These are phyloP conservation scores for Mytilinidion resinicola DNA, from an alignment of 495 filamentous ascomycete species.

Conservation along the genomic window DNA sequence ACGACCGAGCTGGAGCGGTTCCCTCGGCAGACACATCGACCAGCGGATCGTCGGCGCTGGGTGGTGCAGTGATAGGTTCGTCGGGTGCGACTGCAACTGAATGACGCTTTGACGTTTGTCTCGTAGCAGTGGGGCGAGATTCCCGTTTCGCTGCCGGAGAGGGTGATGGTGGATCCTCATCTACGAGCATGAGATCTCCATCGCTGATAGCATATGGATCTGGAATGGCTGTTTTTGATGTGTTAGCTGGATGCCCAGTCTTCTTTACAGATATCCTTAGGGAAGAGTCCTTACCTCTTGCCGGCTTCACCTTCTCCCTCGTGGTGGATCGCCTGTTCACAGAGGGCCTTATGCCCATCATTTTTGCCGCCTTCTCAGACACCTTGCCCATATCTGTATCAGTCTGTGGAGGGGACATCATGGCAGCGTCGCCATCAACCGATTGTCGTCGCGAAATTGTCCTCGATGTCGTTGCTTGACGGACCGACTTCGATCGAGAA, in stretches of 20 bases:
- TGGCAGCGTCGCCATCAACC: conserved; percentile 45
- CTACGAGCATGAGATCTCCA: conserved; percentile 53
- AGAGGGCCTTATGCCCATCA: conserved; percentile 47
- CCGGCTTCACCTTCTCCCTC: conserved; percentile 31
- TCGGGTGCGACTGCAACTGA: conserved; percentile 12
- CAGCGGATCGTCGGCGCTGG: conserved; percentile 27
- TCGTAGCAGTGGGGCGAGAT: conserved; percentile 2
- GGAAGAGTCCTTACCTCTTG: conserved; percentile 24
- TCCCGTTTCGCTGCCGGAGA: conserved; percentile 17
- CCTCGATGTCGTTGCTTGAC: conserved; percentile 37
- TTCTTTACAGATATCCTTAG: background rate
- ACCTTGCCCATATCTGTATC: conserved; percentile 43
- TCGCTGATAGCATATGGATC: conserved; percentile 56
- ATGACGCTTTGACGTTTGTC: conserved; percentile 22
- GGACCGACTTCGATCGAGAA: conserved; percentile 45
- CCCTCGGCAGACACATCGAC: conserved; percentile 16
- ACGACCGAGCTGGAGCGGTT: conserved; percentile 11
- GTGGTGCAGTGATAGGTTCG: conserved; percentile 25
- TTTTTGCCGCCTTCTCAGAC: conserved; percentile 52
- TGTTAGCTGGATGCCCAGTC: conserved; percentile 21
- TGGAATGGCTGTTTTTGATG: conserved; percentile 37
- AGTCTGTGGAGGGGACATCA: conserved; percentile 47
- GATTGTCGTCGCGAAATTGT: conserved; percentile 38
- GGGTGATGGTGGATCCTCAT: conserved; percentile 23
- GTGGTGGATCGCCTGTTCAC: conserved; percentile 23